Evolutionary conservation across 345 rosid genomes (phyloP).

Genomic region (Moricandia moricandioides): DNA sequence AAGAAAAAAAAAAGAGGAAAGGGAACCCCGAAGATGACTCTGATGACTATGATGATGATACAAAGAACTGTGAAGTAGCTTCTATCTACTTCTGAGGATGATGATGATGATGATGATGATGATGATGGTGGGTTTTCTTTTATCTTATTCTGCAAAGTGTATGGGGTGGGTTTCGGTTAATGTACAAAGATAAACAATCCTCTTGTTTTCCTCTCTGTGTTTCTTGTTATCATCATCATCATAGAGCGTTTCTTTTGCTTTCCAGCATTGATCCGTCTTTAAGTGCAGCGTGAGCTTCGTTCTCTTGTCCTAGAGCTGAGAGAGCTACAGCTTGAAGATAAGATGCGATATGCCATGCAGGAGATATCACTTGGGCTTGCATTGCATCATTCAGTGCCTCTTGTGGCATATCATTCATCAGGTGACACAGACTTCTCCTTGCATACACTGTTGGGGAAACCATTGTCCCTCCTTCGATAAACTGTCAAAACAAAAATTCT

Average conservation of each 20-base stretch:
- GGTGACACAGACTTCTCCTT: constrained; percentile 73
- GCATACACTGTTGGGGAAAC: constrained; percentile 81
- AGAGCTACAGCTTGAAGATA: constrained; percentile 83
- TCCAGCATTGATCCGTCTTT: constrained; percentile 76
- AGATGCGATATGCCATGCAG: constrained; percentile 82
- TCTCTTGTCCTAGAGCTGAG: constrained; percentile 59
- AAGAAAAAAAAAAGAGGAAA: too few relatives aligned
- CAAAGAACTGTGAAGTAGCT: too few relatives aligned
- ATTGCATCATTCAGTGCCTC: constrained; percentile 77
- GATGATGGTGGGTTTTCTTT: constrained; percentile 3
- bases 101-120: not conserved
- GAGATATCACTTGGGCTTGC: constrained; percentile 88
- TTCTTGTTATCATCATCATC: not conserved
- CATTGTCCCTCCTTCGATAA: constrained; percentile 83
- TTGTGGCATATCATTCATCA: constrained; percentile 73
- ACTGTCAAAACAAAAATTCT: constrained; percentile 45
- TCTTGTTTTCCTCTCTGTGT: not conserved
- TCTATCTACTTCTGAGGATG: too few relatives aligned
- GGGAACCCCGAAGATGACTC: too few relatives aligned
- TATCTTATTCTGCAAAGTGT: constrained; percentile 8
- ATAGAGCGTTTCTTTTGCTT: constrained; percentile 42
- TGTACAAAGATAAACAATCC: not conserved
- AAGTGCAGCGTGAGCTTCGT: constrained; percentile 66
- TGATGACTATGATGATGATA: too few relatives aligned
- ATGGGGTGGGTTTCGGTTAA: not conserved